phyloP scores from a whole-genome alignment of 2,329 filamentous ascomycete genomes.

The Neospermospora avenae region DNA sequence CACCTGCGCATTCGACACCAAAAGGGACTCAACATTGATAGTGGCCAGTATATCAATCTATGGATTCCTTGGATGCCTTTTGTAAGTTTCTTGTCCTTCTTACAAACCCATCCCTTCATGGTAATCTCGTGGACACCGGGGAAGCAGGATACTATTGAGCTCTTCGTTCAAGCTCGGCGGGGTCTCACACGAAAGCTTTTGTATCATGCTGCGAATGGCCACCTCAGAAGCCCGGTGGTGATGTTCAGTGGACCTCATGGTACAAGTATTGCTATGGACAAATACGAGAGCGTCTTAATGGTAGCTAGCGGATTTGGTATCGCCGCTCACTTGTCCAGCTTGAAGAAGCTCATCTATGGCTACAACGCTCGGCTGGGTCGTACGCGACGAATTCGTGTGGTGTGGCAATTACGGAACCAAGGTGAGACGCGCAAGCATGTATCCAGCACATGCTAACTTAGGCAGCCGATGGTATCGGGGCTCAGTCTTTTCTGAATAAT shows the following conservation, averaged over 20 bases:
- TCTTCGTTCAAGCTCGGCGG: background rate
- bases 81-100: background rate
- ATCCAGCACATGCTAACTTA: background rate
- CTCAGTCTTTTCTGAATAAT: background rate
- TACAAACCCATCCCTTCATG: background rate
- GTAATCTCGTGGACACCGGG: background rate
- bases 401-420: background rate
- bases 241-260: background rate
- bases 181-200: background rate
- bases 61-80: background rate
- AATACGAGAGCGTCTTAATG: background rate
- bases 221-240: background rate
- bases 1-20: background rate
- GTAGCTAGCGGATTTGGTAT: background rate
- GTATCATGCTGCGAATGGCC: background rate
- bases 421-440: background rate
- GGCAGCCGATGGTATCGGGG: background rate
- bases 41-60: background rate
- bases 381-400: background rate
- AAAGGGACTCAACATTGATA: background rate
- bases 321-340: background rate
- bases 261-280: background rate
- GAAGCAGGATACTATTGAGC: background rate
- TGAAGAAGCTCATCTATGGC: background rate
- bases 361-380: background rate